These are phyloP conservation scores for Yamadazyma sp. DNA, from an alignment of 805 yeast genomes.

Conservation along the genomic window DNA sequence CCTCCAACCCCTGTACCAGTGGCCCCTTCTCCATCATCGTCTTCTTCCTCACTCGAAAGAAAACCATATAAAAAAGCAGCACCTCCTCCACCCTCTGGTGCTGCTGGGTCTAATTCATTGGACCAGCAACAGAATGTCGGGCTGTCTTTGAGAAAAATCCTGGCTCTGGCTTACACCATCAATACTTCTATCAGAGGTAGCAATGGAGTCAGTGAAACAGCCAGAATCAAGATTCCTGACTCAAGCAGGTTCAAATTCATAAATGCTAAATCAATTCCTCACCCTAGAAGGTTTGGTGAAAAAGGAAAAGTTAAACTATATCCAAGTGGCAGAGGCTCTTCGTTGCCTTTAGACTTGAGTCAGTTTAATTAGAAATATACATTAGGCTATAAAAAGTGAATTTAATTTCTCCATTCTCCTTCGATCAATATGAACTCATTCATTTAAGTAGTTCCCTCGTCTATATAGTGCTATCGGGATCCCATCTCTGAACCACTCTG, in stretches of 20 bases:
- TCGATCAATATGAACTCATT: too few species aligned
- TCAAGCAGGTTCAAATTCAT: slow-evolving; percentile 60
- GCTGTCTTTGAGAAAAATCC: slow-evolving; percentile 55
- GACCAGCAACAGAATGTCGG: slow-evolving; percentile 49
- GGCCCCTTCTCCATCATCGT: slow-evolving; percentile 20
- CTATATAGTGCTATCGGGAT: slow-evolving; percentile 14
- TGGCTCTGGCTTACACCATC: slow-evolving; percentile 66
- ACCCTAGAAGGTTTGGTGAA: slow-evolving; percentile 78
- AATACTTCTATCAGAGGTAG: slow-evolving; percentile 23
- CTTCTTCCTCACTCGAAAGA: slow-evolving; percentile 12
- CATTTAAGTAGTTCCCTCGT: too few species aligned
- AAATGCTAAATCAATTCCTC: slow-evolving; percentile 71
- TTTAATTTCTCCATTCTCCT: too few species aligned
- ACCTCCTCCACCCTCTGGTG: slow-evolving; percentile 36
- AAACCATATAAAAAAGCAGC: slow-evolving; percentile 27
- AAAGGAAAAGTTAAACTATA: slow-evolving; percentile 59
- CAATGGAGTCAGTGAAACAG: slow-evolving; percentile 5
- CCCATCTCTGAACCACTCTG: slow-evolving; percentile 77
- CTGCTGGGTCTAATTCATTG: slow-evolving; percentile 20
- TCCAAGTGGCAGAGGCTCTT: slow-evolving; percentile 93
- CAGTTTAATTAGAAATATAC: slow-evolving; percentile 14
- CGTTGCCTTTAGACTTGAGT: slow-evolving; percentile 77
- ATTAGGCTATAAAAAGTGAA: neutral
- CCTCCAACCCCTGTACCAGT: slow-evolving; percentile 20
- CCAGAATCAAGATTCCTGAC: slow-evolving; percentile 60